Percentiles rank a stretch among this genome's conserved stretches.
Evolutionary conservation across 2,329 filamentous ascomycete species (phyloP).

Genomic region (Trichoderma polysporum): DNA sequence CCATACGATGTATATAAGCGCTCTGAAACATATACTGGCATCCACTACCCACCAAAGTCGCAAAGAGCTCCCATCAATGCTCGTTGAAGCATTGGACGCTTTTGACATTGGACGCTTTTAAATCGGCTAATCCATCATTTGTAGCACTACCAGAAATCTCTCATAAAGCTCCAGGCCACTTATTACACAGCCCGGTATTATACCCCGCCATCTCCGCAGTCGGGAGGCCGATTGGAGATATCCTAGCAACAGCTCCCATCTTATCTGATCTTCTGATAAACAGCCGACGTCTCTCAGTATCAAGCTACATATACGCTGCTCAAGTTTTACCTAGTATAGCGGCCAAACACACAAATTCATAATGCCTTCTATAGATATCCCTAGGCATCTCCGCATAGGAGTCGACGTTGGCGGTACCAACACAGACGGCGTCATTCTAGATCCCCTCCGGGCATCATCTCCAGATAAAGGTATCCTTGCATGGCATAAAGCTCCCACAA

Average conservation of each 20-base stretch:
- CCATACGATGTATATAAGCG: not conserved
- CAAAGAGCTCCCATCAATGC: too few relatives aligned
- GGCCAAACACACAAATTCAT: constrained; percentile 3
- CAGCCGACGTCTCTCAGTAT: not conserved
- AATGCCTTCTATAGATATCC: not conserved
- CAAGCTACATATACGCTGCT: not conserved
- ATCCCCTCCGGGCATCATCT: constrained; percentile 39
- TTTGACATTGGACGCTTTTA: not conserved
- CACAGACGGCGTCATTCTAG: constrained; percentile 53
- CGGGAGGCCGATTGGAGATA: not conserved
- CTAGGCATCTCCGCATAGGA: constrained; percentile 41
- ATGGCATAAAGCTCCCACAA: constrained; percentile 51
- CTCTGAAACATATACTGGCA: not conserved
- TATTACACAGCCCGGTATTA: not conserved
- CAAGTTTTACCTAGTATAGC: not conserved
- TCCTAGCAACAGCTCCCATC: not conserved
- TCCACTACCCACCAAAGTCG: not conserved
- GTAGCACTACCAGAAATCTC: not conserved
- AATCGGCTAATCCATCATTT: not conserved
- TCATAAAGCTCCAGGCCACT: not conserved
- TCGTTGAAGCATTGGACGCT: not conserved
- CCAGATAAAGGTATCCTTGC: constrained; percentile 46
- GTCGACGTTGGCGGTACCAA: constrained; percentile 54
- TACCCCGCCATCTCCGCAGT: constrained; percentile 4
- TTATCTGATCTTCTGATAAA: constrained; percentile 19